Evolutionary conservation across 352 stramenopile species (phyloP).

Genomic region (Pythium volutum): DNA sequence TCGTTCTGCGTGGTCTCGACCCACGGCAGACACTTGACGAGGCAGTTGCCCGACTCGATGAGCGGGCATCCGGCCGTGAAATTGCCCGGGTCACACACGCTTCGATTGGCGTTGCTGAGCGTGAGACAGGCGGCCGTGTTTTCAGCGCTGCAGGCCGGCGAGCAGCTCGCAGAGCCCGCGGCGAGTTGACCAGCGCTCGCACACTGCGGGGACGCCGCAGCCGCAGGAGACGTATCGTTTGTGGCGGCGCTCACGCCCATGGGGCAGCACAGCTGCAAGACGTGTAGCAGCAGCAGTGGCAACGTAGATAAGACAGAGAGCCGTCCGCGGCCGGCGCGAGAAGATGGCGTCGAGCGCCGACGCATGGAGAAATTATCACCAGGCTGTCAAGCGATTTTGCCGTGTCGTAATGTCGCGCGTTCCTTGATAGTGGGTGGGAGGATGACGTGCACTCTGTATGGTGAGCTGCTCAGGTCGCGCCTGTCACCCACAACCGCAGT

Average conservation of each 20-base stretch:
- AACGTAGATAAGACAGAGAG: too few relatives aligned
- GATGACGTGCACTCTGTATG: too few relatives aligned
- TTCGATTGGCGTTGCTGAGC: not conserved
- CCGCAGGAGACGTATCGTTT: not conserved
- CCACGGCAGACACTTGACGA: slow-evolving; percentile 12
- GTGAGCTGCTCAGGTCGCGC: too few relatives aligned
- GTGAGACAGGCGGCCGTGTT: slow-evolving; percentile 3
- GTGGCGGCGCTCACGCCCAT: too few relatives aligned
- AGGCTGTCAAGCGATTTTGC: too few relatives aligned
- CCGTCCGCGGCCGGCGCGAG: too few relatives aligned
- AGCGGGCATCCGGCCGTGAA: slow-evolving; percentile 3
- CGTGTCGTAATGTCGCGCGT: too few relatives aligned
- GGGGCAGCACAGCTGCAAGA: too few relatives aligned
- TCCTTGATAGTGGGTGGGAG: too few relatives aligned
- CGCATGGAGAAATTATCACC: too few relatives aligned
- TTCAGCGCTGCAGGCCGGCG: not conserved
- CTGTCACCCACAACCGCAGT: not conserved
- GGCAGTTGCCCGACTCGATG: not conserved
- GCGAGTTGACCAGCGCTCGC: not conserved
- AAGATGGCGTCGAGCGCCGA: too few relatives aligned
- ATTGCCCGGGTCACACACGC: not conserved
- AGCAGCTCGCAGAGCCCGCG: not conserved
- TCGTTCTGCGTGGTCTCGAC: not conserved
- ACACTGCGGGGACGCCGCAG: not conserved
- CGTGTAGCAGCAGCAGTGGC: too few relatives aligned